Conservation (phyloP, 768 basidiomycete genomes). For the Gyrodon lividus region DNA sequence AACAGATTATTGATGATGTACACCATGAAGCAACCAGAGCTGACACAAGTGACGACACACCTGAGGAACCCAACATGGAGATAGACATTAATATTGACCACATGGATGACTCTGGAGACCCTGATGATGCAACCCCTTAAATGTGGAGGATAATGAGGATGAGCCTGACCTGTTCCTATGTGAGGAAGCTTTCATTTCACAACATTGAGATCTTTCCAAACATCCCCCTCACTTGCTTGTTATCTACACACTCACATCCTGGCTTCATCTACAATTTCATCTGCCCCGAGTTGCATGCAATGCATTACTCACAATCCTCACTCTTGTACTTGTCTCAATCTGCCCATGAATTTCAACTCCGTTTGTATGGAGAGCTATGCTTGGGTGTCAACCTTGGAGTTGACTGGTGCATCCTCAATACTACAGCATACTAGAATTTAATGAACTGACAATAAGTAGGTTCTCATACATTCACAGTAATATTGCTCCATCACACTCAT, state of each 20-base stretch:
- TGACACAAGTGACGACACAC: too few relatives aligned
- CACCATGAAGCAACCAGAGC: background rate
- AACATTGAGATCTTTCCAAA: background rate
- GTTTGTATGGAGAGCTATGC: background rate
- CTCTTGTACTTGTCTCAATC: conserved; percentile 9
- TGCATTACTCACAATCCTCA: conserved; percentile 16
- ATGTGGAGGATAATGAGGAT: background rate
- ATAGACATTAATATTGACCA: background rate
- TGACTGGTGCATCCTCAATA: background rate
- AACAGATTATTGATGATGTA: background rate
- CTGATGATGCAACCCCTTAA: background rate
- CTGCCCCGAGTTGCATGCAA: conserved; percentile 28
- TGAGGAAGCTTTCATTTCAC: background rate
- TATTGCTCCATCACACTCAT: too few relatives aligned
- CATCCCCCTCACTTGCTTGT: conserved; percentile 20
- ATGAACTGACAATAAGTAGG: too few relatives aligned
- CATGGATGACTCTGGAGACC: background rate
- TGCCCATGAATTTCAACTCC: conserved; percentile 5
- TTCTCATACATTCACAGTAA: too few relatives aligned
- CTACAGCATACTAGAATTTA: too few relatives aligned
- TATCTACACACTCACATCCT: conserved; percentile 22
- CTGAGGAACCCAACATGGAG: background rate
- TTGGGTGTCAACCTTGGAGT: background rate
- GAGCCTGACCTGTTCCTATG: background rate
- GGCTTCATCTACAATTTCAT: conserved; percentile 29